Evolutionary conservation across 805 yeast genomes (phyloP).

Genomic region (Schwanniomyces sp.): DNA sequence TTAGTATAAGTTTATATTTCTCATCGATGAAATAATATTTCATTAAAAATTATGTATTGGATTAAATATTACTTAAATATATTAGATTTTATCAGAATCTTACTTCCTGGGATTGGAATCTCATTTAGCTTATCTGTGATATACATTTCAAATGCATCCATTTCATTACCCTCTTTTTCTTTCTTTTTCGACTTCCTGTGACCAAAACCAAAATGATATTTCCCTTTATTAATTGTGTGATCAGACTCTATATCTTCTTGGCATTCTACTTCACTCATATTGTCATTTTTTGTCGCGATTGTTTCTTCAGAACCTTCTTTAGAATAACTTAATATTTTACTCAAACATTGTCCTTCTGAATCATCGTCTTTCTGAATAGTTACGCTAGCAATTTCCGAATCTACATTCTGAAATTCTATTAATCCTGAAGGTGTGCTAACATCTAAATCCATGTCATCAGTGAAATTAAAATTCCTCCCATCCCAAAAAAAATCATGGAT

Average conservation of each 20-base stretch:
- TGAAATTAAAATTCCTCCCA: not conserved
- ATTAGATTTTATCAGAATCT: not conserved
- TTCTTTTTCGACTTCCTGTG: not conserved
- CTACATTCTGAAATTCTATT: not conserved
- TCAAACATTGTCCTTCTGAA: too few species aligned
- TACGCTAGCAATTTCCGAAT: not conserved
- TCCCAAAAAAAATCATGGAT: conserved; percentile 13
- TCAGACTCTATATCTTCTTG: not conserved
- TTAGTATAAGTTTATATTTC: not conserved
- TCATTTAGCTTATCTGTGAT: not conserved
- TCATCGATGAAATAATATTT: not conserved
- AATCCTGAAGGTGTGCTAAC: not conserved
- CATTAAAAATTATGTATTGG: not conserved
- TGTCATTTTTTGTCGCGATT: not conserved
- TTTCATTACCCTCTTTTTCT: not conserved
- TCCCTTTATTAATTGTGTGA: not conserved
- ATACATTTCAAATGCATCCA: not conserved
- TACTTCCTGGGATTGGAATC: not conserved
- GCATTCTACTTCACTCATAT: not conserved
- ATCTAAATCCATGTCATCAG: not conserved
- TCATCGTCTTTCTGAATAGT: too few species aligned
- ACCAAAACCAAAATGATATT: not conserved
- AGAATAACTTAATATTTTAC: too few species aligned
- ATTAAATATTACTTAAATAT: not conserved
- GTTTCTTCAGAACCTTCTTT: not conserved